Evolutionary conservation across 495 filamentous ascomycete species (phyloP).

Genomic region (Hamigera avellanea): DNA sequence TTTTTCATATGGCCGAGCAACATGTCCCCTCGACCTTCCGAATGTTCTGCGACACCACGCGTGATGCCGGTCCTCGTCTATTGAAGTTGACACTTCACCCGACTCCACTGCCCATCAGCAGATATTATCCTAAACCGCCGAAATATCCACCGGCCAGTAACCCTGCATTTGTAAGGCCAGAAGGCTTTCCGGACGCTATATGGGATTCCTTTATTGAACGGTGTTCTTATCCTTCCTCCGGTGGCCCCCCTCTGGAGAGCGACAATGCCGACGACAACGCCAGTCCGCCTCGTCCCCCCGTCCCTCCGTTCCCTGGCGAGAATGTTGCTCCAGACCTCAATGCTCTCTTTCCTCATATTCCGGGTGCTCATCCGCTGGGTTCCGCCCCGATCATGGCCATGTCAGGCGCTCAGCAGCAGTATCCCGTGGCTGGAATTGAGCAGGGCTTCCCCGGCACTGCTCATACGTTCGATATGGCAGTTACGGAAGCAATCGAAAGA

Average conservation of each 20-base stretch:
- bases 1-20: conserved; percentile 14
- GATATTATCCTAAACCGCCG: conserved; percentile 10
- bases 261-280: no score
- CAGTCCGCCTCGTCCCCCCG: no score
- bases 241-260: no score
- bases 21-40: conserved; percentile 8
- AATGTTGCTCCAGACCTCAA: no score
- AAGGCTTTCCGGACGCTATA: conserved; percentile 7
- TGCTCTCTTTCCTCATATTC: no score
- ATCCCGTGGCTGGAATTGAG: no score
- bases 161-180: conserved; percentile 2
- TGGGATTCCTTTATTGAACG: conserved; percentile 11
- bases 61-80: conserved; percentile 27
- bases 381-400: no score
- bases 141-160: not conserved
- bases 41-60: conserved; percentile 10
- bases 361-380: no score
- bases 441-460: no score
- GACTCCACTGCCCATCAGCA: conserved; percentile 17
- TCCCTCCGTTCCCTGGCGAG: no score
- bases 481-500: conserved; percentile 16
- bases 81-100: conserved; percentile 5
- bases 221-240: no score
- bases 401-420: no score
- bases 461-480: not conserved